These are phyloP conservation scores for Coemansia sp. DNA, from an alignment of 192 early-diverging fungal genomes.

Conservation along the genomic window DNA sequence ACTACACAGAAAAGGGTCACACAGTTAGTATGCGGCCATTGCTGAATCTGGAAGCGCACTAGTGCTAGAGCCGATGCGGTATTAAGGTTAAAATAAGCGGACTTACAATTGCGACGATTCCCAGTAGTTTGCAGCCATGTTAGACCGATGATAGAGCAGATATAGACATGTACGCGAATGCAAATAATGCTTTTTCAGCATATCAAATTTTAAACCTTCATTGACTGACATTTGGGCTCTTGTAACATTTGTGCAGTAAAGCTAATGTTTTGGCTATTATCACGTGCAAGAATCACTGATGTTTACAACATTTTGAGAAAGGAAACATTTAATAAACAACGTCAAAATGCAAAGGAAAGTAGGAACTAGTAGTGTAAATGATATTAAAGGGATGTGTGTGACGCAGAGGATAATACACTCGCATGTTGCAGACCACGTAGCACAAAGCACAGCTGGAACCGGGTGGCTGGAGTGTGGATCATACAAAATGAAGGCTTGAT, in stretches of 20 bases:
- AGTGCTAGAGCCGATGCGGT: background rate
- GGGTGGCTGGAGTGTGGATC: no score
- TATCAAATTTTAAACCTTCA: background rate
- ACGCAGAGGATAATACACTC: background rate
- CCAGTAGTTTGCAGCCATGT: conserved; percentile 53
- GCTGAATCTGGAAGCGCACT: no score
- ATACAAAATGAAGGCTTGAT: no score
- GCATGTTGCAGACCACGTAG: no score
- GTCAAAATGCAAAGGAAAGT: background rate
- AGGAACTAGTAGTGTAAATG: no score
- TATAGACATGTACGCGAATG: background rate
- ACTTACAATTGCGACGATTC: conserved; percentile 52
- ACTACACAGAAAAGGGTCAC: no score
- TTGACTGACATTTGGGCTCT: background rate
- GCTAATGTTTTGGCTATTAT: background rate
- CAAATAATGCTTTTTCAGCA: background rate
- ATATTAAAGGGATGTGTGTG: background rate
- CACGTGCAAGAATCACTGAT: conserved; percentile 1
- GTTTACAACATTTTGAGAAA: background rate
- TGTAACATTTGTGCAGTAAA: background rate
- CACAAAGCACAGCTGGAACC: no score
- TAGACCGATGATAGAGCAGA: background rate
- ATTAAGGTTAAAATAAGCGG: background rate
- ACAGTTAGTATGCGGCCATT: no score
- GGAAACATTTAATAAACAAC: background rate